Base-by-base conservation (phyloP, 2,329 filamentous ascomycete species). In the Aspergillus ochraceoroseus region DNA sequence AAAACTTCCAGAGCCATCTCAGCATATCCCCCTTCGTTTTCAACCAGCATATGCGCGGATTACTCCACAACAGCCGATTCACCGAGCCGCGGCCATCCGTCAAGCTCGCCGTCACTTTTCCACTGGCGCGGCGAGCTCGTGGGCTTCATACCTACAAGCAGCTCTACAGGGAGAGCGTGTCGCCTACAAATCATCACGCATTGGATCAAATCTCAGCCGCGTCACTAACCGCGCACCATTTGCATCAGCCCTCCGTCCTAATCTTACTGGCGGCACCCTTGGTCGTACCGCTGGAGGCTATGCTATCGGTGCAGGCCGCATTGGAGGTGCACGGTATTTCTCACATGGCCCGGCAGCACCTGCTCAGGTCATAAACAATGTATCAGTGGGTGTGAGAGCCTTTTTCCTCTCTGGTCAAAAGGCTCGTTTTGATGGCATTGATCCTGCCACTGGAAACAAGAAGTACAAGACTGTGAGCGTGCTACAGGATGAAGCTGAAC, bases 321-420 rank as follows among this genome's bases (percentile, higher is more conserved):
- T 79, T 43, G 80, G 85, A 51, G 85, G 83, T 30, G 80, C 82
- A 15, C 78, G 90, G 51, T 90, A 90, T 70, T 96, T 96, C 68
- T 94, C 87, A 1, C 89, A 95, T 67, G 79, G 81, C 1, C 87
- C 90, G 1, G 83, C 86, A 7, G 79, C 83, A 5, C 88, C 87
- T 26, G 87, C 89, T 1, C 87, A 96, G 63, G 87, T 96, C 32
- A 79, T 96, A 36, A 85, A 92, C 64, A 95, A 95, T 65, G 90
- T 95, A n/a, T 94, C 87, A 8, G 82, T 88, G 54, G 92, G 88
- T 4, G 82, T 96, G 57, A 81, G 92, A 38, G 89, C 88, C 8
- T 95, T 98, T 67, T 83, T 87, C 68, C 74, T 95, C n/a, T 88
- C 85, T 0, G 92, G 92, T 0, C 81, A 94, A 57, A 92, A 89